phyloP scores from a whole-genome alignment of 2,329 filamentous ascomycete genomes.

The Fusarium nanum region DNA sequence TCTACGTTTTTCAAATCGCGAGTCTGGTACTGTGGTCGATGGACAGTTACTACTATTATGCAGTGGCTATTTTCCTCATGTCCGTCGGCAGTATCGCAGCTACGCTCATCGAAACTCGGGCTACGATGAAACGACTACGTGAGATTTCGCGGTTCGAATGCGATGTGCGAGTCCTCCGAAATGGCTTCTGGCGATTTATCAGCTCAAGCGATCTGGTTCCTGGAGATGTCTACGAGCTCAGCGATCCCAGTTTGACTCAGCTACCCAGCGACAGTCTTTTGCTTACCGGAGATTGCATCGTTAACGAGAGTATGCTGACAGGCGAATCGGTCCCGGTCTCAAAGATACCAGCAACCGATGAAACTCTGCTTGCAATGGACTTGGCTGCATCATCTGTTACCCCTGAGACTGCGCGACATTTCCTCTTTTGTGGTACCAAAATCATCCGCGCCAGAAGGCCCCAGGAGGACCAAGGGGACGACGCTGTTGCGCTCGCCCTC shows the following conservation, averaged over 20 bases:
- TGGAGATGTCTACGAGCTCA: slow-evolving; percentile 96
- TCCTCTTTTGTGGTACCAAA: slow-evolving; percentile 94
- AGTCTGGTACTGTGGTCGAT: slow-evolving; percentile 94
- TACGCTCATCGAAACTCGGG: slow-evolving; percentile 88
- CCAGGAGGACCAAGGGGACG: slow-evolving; percentile 85
- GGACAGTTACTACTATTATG: slow-evolving; percentile 98
- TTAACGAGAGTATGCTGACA: slow-evolving; percentile 99
- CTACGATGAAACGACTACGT: slow-evolving; percentile 89
- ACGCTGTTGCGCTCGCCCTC: slow-evolving; percentile 90
- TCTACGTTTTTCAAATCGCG: slow-evolving; percentile 97
- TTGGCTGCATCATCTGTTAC: slow-evolving; percentile 84
- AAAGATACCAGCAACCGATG: slow-evolving; percentile 85
- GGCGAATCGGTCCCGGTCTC: slow-evolving; percentile 97
- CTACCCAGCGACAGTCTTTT: slow-evolving; percentile 94
- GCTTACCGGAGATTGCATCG: slow-evolving; percentile 93
- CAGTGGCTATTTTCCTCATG: slow-evolving; percentile 92
- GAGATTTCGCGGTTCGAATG: slow-evolving; percentile 97
- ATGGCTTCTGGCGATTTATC: slow-evolving; percentile 94
- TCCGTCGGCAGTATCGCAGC: slow-evolving; percentile 91
- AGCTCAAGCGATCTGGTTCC: slow-evolving; percentile 90
- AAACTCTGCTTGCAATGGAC: slow-evolving; percentile 80
- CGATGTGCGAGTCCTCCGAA: slow-evolving; percentile 90
- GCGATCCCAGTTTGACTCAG: slow-evolving; percentile 87
- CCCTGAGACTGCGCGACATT: slow-evolving; percentile 85
- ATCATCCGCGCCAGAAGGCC: slow-evolving; percentile 91